Percentiles rank a stretch among this genome's conserved stretches.
These are phyloP conservation scores for Silybum marianum DNA, from an alignment of 129 eudicot genomes.

Conservation along the genomic window DNA sequence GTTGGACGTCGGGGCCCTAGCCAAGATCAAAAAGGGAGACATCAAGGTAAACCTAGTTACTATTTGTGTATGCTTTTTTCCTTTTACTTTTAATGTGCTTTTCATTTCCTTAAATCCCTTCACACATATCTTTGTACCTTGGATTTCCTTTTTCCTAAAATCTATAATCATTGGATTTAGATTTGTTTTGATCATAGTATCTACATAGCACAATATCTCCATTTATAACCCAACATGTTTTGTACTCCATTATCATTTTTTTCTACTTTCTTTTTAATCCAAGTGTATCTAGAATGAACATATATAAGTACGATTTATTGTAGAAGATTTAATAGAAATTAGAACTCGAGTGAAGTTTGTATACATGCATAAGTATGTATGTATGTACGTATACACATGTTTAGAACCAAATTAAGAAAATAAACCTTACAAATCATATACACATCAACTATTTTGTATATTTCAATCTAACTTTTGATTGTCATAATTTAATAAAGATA, in stretches of 20 bases:
- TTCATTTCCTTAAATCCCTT: slow-evolving; percentile 27
- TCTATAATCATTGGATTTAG: slow-evolving; percentile 28
- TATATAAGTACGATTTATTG: neutral
- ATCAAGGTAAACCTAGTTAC: slow-evolving; percentile 66
- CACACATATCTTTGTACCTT: slow-evolving; percentile 32
- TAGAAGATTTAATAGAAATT: neutral
- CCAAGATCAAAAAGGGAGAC: slow-evolving; percentile 89
- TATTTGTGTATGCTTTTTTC: slow-evolving; percentile 27
- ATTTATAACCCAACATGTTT: slow-evolving; percentile 16
- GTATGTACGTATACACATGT: neutral
- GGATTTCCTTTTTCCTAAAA: slow-evolving; percentile 20
- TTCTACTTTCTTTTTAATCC: neutral
- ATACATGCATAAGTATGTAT: neutral
- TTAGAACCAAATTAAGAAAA: neutral
- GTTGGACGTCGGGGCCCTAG: slow-evolving; percentile 89
- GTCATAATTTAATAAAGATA: neutral
- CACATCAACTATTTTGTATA: neutral
- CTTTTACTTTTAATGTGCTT: slow-evolving; percentile 28
- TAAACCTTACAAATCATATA: neutral
- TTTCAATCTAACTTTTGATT: neutral
- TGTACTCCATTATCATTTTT: neutral
- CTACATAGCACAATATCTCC: slow-evolving; percentile 18
- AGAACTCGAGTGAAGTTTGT: neutral
- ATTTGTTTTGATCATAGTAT: slow-evolving; percentile 31
- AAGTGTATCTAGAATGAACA: neutral